Conservation (phyloP, 164 flowering plant species). For the Piper longum region DNA sequence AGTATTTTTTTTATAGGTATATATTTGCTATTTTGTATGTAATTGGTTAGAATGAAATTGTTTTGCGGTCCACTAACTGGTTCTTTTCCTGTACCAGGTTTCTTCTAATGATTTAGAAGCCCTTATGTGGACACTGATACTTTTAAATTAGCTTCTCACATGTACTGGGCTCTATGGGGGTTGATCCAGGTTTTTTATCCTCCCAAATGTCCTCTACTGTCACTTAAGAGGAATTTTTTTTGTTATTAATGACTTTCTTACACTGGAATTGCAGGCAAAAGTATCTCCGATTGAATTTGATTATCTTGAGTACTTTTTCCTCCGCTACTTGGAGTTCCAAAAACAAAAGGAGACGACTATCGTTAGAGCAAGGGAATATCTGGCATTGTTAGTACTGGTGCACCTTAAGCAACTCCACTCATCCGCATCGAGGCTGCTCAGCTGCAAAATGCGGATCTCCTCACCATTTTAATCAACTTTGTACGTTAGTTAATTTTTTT, state of each 20-base stretch:
- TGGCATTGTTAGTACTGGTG: conserved; percentile 6
- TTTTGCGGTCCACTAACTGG: not conserved
- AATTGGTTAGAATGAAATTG: too few species aligned
- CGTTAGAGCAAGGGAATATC: conserved; percentile 35
- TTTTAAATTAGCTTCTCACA: conserved; percentile 66
- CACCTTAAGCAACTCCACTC: too few species aligned
- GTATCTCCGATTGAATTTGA: conserved; percentile 88
- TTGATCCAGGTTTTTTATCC: conserved; percentile 68
- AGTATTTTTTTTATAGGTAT: too few species aligned
- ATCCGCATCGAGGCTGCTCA: too few species aligned
- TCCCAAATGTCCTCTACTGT: not conserved
- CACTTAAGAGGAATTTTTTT: not conserved
- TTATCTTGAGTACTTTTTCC: conserved; percentile 80
- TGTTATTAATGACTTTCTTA: not conserved
- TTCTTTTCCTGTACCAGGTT: conserved; percentile 31
- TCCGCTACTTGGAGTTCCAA: conserved; percentile 73
- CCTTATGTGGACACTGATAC: conserved; percentile 70
- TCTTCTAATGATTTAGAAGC: conserved; percentile 46
- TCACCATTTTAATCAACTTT: too few species aligned
- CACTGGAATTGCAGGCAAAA: conserved; percentile 40
- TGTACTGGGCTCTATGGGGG: conserved; percentile 95
- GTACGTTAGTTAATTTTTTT: too few species aligned
- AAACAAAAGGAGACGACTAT: conserved; percentile 41
- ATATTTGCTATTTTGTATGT: too few species aligned
- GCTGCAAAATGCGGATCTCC: too few species aligned